A percentile compares a stretch with the other conserved stretches of the same genome.
Evolutionary conservation across 2,329 filamentous ascomycete genomes (phyloP).

Genomic region (Alternaria gansuensis): DNA sequence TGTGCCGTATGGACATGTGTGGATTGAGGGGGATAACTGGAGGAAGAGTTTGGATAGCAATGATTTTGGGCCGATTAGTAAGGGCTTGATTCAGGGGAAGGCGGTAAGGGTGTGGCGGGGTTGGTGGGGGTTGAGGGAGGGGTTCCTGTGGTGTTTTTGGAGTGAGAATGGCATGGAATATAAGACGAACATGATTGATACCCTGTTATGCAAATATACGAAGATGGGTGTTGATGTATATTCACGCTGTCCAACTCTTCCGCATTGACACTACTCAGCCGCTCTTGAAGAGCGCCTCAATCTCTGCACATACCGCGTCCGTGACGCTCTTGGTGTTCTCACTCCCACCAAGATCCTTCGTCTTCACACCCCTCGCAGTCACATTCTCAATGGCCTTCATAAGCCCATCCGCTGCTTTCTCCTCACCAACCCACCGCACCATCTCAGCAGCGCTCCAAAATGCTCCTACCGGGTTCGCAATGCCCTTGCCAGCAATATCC

Average conservation of each 20-base stretch:
- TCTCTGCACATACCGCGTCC: conserved; percentile 64
- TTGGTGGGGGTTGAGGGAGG: conserved; percentile 59
- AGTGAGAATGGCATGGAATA: conserved; percentile 20
- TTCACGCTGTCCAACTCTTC: not conserved
- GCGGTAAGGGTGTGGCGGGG: conserved; percentile 74
- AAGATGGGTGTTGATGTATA: conserved; percentile 17
- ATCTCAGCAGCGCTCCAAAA: conserved; percentile 77
- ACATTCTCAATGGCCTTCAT: conserved; percentile 70
- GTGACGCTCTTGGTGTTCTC: conserved; percentile 67
- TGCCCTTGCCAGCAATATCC: conserved; percentile 70
- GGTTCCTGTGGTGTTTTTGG: conserved; percentile 36
- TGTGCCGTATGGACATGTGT: conserved; percentile 86
- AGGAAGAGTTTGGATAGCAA: conserved; percentile 83
- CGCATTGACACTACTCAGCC: conserved; percentile 16
- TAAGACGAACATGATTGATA: not conserved
- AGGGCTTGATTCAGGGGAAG: conserved; percentile 76
- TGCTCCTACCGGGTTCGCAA: conserved; percentile 70
- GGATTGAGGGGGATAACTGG: conserved; percentile 91
- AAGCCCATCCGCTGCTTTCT: conserved; percentile 64
- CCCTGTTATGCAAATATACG: no score
- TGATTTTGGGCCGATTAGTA: conserved; percentile 84
- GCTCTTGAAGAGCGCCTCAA: conserved; percentile 55
- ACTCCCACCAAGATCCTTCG: conserved; percentile 67
- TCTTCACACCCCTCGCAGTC: conserved; percentile 63
- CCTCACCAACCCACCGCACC: conserved; percentile 69